Evolutionary conservation across 192 early-diverging fungal genomes (phyloP).

Genomic region (Coemansia sp.): DNA sequence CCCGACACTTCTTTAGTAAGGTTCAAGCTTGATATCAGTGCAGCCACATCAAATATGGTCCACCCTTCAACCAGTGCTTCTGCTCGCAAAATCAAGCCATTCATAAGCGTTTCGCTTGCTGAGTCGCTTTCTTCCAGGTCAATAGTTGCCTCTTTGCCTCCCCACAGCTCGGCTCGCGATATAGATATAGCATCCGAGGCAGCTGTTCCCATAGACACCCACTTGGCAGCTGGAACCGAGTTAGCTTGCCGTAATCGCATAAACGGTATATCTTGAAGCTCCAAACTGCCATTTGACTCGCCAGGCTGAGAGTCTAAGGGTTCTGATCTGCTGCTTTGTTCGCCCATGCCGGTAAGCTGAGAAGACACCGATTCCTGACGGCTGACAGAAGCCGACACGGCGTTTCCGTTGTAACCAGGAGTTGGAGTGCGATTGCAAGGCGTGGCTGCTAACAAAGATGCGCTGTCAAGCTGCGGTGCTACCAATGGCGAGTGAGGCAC

Average conservation of each 20-base stretch:
- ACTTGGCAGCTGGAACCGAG: slow-evolving; percentile 6
- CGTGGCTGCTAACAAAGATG: slow-evolving; percentile 2
- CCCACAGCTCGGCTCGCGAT: slow-evolving; percentile 13
- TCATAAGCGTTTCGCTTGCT: background rate
- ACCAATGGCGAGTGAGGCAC: background rate
- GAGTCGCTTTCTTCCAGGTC: background rate
- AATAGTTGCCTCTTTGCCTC: slow-evolving; percentile 1
- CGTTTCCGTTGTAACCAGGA: background rate
- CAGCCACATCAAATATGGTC: slow-evolving; percentile 37
- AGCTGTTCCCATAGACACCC: slow-evolving; percentile 20
- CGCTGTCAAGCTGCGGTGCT: background rate
- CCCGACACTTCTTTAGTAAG: slow-evolving; percentile 9
- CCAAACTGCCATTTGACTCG: background rate
- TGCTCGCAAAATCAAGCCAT: slow-evolving; percentile 22
- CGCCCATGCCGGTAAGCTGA: background rate
- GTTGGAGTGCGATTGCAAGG: slow-evolving; percentile 5
- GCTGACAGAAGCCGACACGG: background rate
- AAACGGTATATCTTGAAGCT: slow-evolving; percentile 17
- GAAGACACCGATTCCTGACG: background rate
- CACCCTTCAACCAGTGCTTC: slow-evolving; percentile 35
- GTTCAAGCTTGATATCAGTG: slow-evolving; percentile 2
- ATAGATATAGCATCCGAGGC: slow-evolving; percentile 15
- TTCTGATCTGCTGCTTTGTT: background rate
- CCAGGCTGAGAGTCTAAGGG: background rate
- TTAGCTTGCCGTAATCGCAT: slow-evolving; percentile 13